Base-by-base conservation (phyloP, 2,329 filamentous ascomycete species). In the Apiospora rasikravindrae region DNA sequence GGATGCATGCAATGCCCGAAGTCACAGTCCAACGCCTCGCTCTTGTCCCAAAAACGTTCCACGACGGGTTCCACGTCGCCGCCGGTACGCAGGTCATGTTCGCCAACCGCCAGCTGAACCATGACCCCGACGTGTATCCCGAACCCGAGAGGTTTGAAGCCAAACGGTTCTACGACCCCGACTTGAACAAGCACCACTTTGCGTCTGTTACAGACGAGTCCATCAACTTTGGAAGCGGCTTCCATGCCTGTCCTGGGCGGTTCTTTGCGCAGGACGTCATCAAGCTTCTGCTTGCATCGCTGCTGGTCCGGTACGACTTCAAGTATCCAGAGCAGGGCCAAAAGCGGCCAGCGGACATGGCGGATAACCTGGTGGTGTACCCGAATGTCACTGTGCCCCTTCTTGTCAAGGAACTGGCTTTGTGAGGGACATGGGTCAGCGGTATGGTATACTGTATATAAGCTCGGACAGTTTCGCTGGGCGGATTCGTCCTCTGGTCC, bases 291-390 rank as follows among this genome's bases (percentile, higher is more conserved):
- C 37, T 71, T 2, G 45, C 45, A 10, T 33, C 40, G 22, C 45
- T 71, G 22, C 13, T 71, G 13, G 57, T 44, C 4, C 44, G 47
- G 7, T 71, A 69, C 49, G 70, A 71, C 11, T 69, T 71, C 47
- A 68, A 69, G 51, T 71, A 29, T 33, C 4, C 24, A 10, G 66
- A 69, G 33, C 13, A 71, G 49, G 47, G 53, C 1, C 69, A 71
- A 22, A 71, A 53, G 53, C 29, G 37, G 69, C 51, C 53, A 16
- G 53, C 42, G 22, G 22, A 71, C 53, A 66, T 67, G 29, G 13
- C 53, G 37, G 33, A 67, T 67, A 67, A 71, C n/a, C 40, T 71
- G 33, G 53, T 71, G n/a, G 53, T 40, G 22, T 33, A 40, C 33
- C 47, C 69, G 2, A 67, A 67, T 13, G 22, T 67, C 13, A 71